phyloP scores from a whole-genome alignment of 805 yeast species.

The Yamadazyma paraphyllophila region DNA sequence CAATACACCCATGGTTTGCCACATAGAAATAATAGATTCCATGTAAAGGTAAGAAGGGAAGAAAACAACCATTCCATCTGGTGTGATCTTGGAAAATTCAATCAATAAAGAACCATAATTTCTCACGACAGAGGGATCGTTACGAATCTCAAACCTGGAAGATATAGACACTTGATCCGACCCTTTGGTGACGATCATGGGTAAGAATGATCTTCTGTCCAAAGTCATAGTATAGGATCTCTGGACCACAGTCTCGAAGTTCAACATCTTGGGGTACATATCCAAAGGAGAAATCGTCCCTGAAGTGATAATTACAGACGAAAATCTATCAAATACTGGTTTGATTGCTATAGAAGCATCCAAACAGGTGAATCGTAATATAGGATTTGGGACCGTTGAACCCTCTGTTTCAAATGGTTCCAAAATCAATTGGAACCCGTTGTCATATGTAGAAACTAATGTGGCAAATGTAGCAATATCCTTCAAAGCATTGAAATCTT shows the following conservation, averaged over 20 bases:
- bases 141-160: conserved; percentile 93
- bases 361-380: conserved; percentile 85
- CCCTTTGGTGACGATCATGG: conserved; percentile 95
- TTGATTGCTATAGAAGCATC: conserved; percentile 98
- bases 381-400: conserved; percentile 94
- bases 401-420: conserved; percentile 97
- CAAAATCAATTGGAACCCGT: conserved; percentile 84
- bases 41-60: conserved; percentile 95
- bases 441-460: conserved; percentile 88
- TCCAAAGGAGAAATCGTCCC: conserved; percentile 98
- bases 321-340: conserved; percentile 91
- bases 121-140: conserved; percentile 96
- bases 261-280: conserved; percentile 97
- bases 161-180: conserved; percentile 97
- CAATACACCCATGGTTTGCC: conserved; percentile 98
- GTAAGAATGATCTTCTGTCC: conserved; percentile 87
- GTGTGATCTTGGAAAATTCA: conserved; percentile 92
- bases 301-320: conserved; percentile 90
- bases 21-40: conserved; percentile 97
- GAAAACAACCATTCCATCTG: conserved; percentile 97
- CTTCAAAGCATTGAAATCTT: conserved; percentile 87
- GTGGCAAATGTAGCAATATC: conserved; percentile 98
- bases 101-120: conserved; percentile 91
- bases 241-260: conserved; percentile 89
- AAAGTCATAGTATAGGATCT: conserved; percentile 96